A percentile compares a stretch with the other conserved stretches of the same genome.
Evolutionary conservation across 1,284 basidiomycete species (phyloP).

Genomic region (Cronartium quercuum): DNA sequence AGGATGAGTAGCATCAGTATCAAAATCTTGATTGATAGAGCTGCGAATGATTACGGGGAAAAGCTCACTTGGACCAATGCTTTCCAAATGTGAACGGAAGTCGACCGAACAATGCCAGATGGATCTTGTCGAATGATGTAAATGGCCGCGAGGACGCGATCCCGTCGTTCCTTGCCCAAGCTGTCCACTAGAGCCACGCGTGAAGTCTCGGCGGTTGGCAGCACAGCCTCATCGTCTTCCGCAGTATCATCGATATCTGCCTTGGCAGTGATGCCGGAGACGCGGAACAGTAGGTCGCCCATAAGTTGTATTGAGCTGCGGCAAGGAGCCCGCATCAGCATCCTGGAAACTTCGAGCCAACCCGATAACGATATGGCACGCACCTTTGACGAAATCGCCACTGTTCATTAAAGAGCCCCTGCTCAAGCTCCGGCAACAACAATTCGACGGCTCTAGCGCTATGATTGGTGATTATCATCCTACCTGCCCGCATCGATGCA

Average conservation of each 20-base stretch:
- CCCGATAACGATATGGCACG: neutral
- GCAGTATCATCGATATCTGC: constrained; percentile 62
- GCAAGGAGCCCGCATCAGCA: neutral
- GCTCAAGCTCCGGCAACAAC: constrained; percentile 86
- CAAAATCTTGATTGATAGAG: no score
- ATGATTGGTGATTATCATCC: constrained; percentile 97
- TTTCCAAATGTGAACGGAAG: constrained; percentile 97
- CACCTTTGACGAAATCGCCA: constrained; percentile 39
- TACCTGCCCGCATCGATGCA: constrained; percentile 95
- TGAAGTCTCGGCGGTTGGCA: constrained; percentile 62
- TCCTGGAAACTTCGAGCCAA: neutral
- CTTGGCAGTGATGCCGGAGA: constrained; percentile 95
- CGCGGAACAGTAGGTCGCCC: constrained; percentile 91
- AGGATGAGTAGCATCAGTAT: neutral
- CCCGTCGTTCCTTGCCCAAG: constrained; percentile 79
- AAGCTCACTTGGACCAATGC: constrained; percentile 65
- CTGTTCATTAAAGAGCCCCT: constrained; percentile 58
- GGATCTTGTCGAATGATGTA: constrained; percentile 93
- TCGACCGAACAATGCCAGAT: constrained; percentile 79
- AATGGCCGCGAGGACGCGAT: constrained; percentile 80
- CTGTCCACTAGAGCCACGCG: constrained; percentile 78
- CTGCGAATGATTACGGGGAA: neutral
- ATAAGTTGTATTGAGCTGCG: constrained; percentile 76
- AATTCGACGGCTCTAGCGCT: constrained; percentile 86
- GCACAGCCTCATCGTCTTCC: constrained; percentile 60